Evolutionary conservation across 108 stramenopile species (phyloP).

Genomic region (Skeletonema tropicum): DNA sequence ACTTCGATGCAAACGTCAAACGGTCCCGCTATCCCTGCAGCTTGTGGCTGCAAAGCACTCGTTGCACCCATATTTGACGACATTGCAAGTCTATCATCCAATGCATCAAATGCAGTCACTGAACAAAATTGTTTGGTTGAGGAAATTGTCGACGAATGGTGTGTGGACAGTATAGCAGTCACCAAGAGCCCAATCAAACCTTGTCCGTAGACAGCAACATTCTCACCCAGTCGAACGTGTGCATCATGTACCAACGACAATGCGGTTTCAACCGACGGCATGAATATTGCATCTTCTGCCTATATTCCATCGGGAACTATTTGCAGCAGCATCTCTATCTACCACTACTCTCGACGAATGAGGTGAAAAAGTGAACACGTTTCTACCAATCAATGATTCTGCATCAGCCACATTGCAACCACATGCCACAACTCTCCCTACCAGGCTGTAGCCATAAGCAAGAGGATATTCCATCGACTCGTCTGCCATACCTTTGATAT

Average conservation of each 20-base stretch:
- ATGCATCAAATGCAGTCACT: constrained; percentile 76
- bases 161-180: constrained; percentile 67
- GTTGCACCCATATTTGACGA: constrained; percentile 79
- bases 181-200: constrained; percentile 92
- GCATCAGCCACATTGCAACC: constrained; percentile 64
- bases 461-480: constrained; percentile 88
- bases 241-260: constrained; percentile 92
- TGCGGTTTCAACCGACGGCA: constrained; percentile 94
- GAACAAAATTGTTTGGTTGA: constrained; percentile 39
- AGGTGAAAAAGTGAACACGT: constrained; percentile 87
- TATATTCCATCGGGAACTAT: constrained; percentile 85
- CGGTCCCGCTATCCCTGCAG: constrained; percentile 52
- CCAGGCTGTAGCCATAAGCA: constrained; percentile 88
- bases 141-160: constrained; percentile 9
- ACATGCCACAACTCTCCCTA: constrained; percentile 76
- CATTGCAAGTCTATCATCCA: constrained; percentile 74
- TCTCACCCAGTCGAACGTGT: constrained; percentile 81
- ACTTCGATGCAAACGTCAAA: constrained; percentile 93
- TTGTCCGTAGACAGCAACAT: constrained; percentile 89
- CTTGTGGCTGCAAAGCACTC: constrained; percentile 69
- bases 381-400: constrained; percentile 60
- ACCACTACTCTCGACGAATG: constrained; percentile 81
- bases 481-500: constrained; percentile 86
- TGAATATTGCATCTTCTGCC: constrained; percentile 91
- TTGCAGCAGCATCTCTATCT: constrained; percentile 69